These are phyloP conservation scores for Rutstroemia sydowiana DNA, from an alignment of 2,329 filamentous ascomycete genomes.

Conservation along the genomic window DNA sequence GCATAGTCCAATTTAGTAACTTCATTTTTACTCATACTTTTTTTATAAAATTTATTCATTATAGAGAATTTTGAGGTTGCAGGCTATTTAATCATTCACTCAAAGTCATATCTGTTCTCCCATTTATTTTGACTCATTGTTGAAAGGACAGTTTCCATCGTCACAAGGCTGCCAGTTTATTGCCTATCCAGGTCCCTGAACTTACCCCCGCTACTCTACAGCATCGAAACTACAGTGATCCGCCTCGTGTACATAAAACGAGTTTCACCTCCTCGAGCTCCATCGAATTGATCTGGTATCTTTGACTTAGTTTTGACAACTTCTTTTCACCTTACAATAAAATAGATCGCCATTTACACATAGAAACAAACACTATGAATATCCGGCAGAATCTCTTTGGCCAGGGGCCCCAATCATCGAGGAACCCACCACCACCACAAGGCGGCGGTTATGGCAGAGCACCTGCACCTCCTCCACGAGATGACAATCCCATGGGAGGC, in stretches of 20 bases:
- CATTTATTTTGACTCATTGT: conserved; percentile 10
- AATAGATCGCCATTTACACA: neutral
- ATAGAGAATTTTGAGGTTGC: neutral
- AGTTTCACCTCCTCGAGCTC: neutral
- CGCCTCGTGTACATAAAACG: conserved; percentile 6
- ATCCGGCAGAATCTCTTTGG: conserved; percentile 40
- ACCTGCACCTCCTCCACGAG: conserved; percentile 30
- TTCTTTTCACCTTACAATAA: neutral
- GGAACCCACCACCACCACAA: conserved; percentile 12
- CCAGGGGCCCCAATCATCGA: conserved; percentile 32
- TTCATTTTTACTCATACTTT: conserved; percentile 17
- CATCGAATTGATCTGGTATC: no score
- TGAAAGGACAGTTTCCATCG: conserved; percentile 8
- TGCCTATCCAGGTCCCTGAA: conserved; percentile 3
- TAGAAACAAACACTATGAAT: conserved; percentile 21
- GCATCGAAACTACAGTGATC: neutral
- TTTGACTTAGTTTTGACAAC: no score
- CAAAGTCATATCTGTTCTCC: conserved; percentile 12
- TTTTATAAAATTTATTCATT: neutral
- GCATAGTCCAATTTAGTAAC: conserved; percentile 21
- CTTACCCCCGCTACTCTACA: neutral
- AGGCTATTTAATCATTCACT: conserved; percentile 5
- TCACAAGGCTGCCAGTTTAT: conserved; percentile 1
- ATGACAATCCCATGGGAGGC: conserved; percentile 27
- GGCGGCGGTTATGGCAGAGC: conserved; percentile 29